These are phyloP conservation scores for Suillus alpinus DNA, from an alignment of 768 basidiomycete species.

Conservation along the genomic window DNA sequence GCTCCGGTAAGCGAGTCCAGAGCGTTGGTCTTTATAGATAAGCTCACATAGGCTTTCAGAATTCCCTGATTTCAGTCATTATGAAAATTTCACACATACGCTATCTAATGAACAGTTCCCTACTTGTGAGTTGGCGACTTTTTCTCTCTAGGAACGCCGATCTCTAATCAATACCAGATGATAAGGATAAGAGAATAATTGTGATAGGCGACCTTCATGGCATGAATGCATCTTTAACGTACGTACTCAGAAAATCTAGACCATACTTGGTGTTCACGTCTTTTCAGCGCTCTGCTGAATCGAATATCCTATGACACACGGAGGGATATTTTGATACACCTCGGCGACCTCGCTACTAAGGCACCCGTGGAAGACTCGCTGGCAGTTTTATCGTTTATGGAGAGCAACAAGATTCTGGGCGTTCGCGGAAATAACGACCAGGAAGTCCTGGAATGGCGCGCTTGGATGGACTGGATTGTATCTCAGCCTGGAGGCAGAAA, in stretches of 20 bases:
- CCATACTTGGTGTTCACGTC: slow-evolving; percentile 5
- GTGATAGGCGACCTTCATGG: slow-evolving; percentile 90
- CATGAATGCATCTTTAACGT: slow-evolving; percentile 69
- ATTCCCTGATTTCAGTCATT: slow-evolving; percentile 57
- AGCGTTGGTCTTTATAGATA: neutral
- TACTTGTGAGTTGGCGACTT: slow-evolving; percentile 36
- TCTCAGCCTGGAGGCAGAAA: slow-evolving; percentile 36
- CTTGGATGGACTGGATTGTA: slow-evolving; percentile 81
- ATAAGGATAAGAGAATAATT: slow-evolving; percentile 56
- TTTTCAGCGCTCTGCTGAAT: slow-evolving; percentile 55
- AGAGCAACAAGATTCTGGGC: slow-evolving; percentile 61
- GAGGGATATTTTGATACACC: slow-evolving; percentile 72
- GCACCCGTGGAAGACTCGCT: slow-evolving; percentile 59
- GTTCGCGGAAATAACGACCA: slow-evolving; percentile 97
- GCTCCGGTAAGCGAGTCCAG: slow-evolving; percentile 2
- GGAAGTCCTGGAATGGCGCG: slow-evolving; percentile 82
- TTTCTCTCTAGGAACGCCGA: neutral
- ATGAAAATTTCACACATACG: slow-evolving; percentile 35
- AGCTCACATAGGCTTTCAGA: slow-evolving; percentile 25
- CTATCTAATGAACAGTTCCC: slow-evolving; percentile 53
- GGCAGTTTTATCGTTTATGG: slow-evolving; percentile 63
- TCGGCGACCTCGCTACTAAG: slow-evolving; percentile 82
- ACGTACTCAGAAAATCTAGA: slow-evolving; percentile 22
- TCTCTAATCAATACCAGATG: slow-evolving; percentile 37
- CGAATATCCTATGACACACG: slow-evolving; percentile 57